A percentile compares a stretch with the other conserved stretches of the same genome.
phyloP scores from a whole-genome alignment of 2,329 filamentous ascomycete species.

The Alternaria angustiovoidea region DNA sequence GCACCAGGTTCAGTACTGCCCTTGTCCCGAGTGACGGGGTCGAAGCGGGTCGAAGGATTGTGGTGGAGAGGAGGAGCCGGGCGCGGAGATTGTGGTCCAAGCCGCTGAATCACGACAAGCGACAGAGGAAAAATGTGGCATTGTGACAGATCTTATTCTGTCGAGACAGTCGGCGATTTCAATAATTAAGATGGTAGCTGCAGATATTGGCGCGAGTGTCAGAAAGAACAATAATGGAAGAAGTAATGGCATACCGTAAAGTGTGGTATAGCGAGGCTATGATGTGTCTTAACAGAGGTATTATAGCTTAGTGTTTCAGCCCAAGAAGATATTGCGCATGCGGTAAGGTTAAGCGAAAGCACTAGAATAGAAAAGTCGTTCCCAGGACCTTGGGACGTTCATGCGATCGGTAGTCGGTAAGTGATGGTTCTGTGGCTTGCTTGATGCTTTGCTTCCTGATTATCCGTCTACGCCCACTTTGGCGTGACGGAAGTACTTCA shows the following conservation, averaged over 20 bases:
- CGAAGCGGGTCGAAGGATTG: slow-evolving; percentile 13
- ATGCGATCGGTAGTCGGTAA: slow-evolving; percentile 19
- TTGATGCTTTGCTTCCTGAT: not conserved
- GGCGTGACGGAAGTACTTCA: slow-evolving; percentile 99
- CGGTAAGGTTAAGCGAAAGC: slow-evolving; percentile 34
- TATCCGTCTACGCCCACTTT: slow-evolving; percentile 74
- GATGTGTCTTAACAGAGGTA: slow-evolving; percentile 25
- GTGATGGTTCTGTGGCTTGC: slow-evolving; percentile 15
- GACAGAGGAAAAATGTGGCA: slow-evolving; percentile 13
- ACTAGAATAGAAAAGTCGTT: slow-evolving; percentile 31
- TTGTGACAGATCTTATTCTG: slow-evolving; percentile 15
- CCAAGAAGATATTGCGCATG: slow-evolving; percentile 40
- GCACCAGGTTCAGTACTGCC: slow-evolving; percentile 31
- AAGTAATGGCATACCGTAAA: slow-evolving; percentile 11
- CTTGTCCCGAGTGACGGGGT: slow-evolving; percentile 21
- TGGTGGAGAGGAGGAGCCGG: slow-evolving; percentile 18
- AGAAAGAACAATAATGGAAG: slow-evolving; percentile 8
- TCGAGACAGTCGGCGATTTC: slow-evolving; percentile 12
- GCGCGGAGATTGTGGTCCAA: slow-evolving; percentile 18
- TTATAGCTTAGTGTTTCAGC: slow-evolving; percentile 47
- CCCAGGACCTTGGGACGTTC: slow-evolving; percentile 15
- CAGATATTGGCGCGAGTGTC: slow-evolving; percentile 6
- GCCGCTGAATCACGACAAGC: slow-evolving; percentile 7
- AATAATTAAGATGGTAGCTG: slow-evolving; percentile 23
- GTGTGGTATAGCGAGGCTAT: slow-evolving; percentile 13